phyloP scores from a whole-genome alignment of 805 yeast species.

The Priceomyces carsonii region DNA sequence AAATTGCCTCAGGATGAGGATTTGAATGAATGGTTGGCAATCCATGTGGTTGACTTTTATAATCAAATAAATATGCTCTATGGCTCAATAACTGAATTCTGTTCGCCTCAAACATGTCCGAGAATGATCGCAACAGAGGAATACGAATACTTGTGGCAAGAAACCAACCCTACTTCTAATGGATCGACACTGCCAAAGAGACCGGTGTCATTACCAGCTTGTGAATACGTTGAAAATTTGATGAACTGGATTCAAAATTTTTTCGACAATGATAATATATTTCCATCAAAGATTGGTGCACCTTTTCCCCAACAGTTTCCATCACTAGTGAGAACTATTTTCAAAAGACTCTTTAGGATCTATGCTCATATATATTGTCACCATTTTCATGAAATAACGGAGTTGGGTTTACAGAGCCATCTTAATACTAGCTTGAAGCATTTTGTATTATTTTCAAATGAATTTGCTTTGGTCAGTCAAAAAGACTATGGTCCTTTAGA shows the following conservation, averaged over 20 bases:
- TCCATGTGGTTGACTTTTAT: slow-evolving; percentile 95
- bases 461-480: slow-evolving; percentile 72
- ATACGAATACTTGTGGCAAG: slow-evolving; percentile 97
- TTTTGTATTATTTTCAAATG: slow-evolving; percentile 82
- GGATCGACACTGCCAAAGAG: slow-evolving; percentile 45
- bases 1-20: slow-evolving; percentile 92
- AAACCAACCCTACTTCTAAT: slow-evolving; percentile 44
- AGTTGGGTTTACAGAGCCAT: slow-evolving; percentile 88
- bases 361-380: slow-evolving; percentile 98
- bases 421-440: slow-evolving; percentile 93
- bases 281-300: slow-evolving; percentile 89
- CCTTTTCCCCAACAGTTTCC: slow-evolving; percentile 87
- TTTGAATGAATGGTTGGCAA: slow-evolving; percentile 92
- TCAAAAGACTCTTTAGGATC: slow-evolving; percentile 88
- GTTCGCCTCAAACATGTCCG: slow-evolving; percentile 94
- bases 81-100: slow-evolving; percentile 93
- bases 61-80: slow-evolving; percentile 96
- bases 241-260: slow-evolving; percentile 96
- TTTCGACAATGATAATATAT: slow-evolving; percentile 84
- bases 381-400: slow-evolving; percentile 93
- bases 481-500: slow-evolving; percentile 92
- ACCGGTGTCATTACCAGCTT: slow-evolving; percentile 90
- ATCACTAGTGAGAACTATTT: slow-evolving; percentile 76
- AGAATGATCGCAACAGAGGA: slow-evolving; percentile 97
- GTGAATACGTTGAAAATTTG: slow-evolving; percentile 88